phyloP scores from a whole-genome alignment of 306 rosid genomes.

The Quercus agrifolia region DNA sequence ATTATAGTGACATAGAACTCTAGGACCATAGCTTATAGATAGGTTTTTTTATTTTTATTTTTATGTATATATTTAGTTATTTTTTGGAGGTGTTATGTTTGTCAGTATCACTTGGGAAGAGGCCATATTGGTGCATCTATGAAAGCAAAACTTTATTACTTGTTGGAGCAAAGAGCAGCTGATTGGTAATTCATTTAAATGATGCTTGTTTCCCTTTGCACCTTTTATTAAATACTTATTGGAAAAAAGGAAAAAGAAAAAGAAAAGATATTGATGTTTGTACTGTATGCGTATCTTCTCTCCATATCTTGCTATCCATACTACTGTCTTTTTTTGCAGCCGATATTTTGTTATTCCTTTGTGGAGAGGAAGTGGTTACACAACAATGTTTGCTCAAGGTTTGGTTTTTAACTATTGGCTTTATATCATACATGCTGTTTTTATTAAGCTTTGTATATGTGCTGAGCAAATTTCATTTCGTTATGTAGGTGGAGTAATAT shows the following conservation, averaged over 20 bases:
- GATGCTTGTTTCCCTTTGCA: not conserved
- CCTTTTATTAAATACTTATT: not conserved
- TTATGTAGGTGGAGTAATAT: not conserved
- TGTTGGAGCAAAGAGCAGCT: constrained; percentile 78
- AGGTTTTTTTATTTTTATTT: not conserved
- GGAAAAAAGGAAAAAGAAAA: too few species aligned
- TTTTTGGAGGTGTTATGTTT: constrained; percentile 10
- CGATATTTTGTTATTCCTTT: constrained; percentile 86
- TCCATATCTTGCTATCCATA: constrained; percentile 21
- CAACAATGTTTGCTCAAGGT: constrained; percentile 94
- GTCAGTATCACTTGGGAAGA: constrained; percentile 92
- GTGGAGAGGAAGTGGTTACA: constrained; percentile 90
- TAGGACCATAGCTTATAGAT: not conserved
- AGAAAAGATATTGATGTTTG: too few species aligned
- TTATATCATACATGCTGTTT: not conserved
- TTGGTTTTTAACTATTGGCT: constrained; percentile 25
- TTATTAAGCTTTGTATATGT: too few species aligned
- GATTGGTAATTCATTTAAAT: constrained; percentile 55
- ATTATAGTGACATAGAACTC: not conserved
- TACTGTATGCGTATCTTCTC: not conserved
- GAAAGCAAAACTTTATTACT: constrained; percentile 72
- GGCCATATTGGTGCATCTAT: constrained; percentile 80
- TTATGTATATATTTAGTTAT: not conserved
- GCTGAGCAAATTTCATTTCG: not conserved
- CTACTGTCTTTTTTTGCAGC: constrained; percentile 39